Base-by-base conservation (phyloP, 2,329 filamentous ascomycete genomes). In the Lachnellula willkommii region DNA sequence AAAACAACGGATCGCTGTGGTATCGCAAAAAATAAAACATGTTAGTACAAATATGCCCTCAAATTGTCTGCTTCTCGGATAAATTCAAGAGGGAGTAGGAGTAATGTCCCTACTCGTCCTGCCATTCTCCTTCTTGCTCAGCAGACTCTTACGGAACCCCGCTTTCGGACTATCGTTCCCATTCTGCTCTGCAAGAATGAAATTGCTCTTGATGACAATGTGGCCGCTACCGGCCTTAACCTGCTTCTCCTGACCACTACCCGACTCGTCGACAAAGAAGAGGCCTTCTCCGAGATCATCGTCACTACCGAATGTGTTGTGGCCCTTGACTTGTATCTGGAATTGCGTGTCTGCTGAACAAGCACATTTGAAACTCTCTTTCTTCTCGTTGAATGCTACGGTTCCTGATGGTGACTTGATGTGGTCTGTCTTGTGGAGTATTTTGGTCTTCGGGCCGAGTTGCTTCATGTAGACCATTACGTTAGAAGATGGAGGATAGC, bases 221-320 rank as follows among this genome's bases (percentile, higher is more conserved):
- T 74, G 80, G 24, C 90, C 91, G 37, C 75, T 78, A 12, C 93
- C 93, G 26, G 92, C 85, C 36, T 76, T 80, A 52, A 99, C 73
- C 42, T 83, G 77, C 76, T 93, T 94, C 64, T 93, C 87, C 35
- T 79, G 76, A 11, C 82, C 82, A 1, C 78, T 75, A 2, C 83
- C 81, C 1, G 79, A 81, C 69, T 99, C 93, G 61, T 93, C 90
- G n/a, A 99, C 83, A 69, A 95, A 92, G 74, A 96, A 95, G n/a
- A 88, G 70, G 5, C 83, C 83, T 68, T 97, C 92, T 52, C 94
- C 94, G 0, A 99, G 79, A 57, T 87, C 82, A 54, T 92, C 87
- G 69, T 95, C 90, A 56, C 84, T 87, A 51, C 89, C 88, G 68
- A 97, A 93, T 1, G 85, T 89, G 66, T 88, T 83, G 68, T 96